Conservation (phyloP, 2,329 filamentous ascomycete species). For the Alternaria brassicae region DNA sequence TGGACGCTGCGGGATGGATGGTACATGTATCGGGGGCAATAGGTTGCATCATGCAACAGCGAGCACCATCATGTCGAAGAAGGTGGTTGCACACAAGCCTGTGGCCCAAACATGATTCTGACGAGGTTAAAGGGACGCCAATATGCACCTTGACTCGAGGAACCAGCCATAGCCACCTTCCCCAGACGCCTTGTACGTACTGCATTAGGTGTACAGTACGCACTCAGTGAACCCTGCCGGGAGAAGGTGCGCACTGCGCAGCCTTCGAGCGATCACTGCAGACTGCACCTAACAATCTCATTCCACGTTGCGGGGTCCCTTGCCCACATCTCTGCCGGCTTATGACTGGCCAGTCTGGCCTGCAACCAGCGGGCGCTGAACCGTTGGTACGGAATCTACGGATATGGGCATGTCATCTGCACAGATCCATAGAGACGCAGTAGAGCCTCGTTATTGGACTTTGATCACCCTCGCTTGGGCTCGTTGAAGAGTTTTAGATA, state of each 20-base stretch:
- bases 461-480: neutral
- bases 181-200: constrained; percentile 9
- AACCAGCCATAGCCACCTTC: constrained; percentile 5
- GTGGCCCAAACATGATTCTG: neutral
- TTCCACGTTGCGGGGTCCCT: constrained; percentile 12
- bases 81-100: neutral
- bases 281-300: constrained; percentile 8
- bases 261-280: constrained; percentile 5
- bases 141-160: constrained; percentile 1
- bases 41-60: neutral
- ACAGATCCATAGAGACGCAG: neutral
- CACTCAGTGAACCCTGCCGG: neutral
- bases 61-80: neutral
- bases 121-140: constrained; percentile 2
- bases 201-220: too few species aligned
- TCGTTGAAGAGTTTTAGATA: neutral
- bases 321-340: neutral
- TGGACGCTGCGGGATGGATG: neutral
- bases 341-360: neutral
- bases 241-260: neutral
- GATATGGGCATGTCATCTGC: constrained; percentile 8
- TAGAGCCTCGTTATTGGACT: constrained; percentile 5
- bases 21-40: neutral
- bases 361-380: constrained; percentile 11
- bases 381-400: constrained; percentile 11